Percentiles rank a stretch among this genome's conserved stretches.
phyloP scores from a whole-genome alignment of 1,284 basidiomycete species.

The Fomitopsis pinicola region DNA sequence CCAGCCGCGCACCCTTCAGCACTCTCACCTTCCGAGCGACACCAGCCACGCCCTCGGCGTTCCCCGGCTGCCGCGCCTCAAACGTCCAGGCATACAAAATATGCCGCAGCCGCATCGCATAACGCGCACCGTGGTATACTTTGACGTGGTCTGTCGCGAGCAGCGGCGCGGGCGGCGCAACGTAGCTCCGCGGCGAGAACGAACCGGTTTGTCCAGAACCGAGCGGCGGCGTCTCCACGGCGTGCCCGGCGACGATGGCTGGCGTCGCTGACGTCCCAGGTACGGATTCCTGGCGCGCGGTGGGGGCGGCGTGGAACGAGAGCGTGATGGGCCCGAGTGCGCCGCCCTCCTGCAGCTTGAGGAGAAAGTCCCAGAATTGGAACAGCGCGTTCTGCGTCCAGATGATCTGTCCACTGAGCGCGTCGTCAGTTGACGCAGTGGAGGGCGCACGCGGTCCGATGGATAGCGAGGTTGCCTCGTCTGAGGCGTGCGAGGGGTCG shows the following conservation, averaged over 20 bases:
- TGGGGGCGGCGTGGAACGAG: conserved; percentile 42
- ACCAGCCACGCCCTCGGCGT: neutral
- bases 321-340: conserved; percentile 46
- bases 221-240: conserved; percentile 7
- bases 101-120: conserved; percentile 46
- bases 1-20: conserved; percentile 16
- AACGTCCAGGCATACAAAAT: conserved; percentile 51
- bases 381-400: conserved; percentile 48
- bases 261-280: too few relatives aligned
- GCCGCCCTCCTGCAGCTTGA: conserved; percentile 33
- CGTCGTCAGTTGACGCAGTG: neutral
- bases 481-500: neutral
- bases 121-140: conserved; percentile 52
- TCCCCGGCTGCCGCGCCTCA: conserved; percentile 8
- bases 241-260: neutral
- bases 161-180: conserved; percentile 17
- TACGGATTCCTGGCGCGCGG: conserved; percentile 10
- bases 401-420: conserved; percentile 25
- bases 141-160: conserved; percentile 50
- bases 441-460: neutral
- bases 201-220: neutral
- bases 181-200: neutral
- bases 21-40: conserved; percentile 7
- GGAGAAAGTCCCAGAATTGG: conserved; percentile 52
- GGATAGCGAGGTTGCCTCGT: neutral